These are phyloP conservation scores for Ormosia semicastrata DNA, from an alignment of 306 rosid species.

Conservation along the genomic window DNA sequence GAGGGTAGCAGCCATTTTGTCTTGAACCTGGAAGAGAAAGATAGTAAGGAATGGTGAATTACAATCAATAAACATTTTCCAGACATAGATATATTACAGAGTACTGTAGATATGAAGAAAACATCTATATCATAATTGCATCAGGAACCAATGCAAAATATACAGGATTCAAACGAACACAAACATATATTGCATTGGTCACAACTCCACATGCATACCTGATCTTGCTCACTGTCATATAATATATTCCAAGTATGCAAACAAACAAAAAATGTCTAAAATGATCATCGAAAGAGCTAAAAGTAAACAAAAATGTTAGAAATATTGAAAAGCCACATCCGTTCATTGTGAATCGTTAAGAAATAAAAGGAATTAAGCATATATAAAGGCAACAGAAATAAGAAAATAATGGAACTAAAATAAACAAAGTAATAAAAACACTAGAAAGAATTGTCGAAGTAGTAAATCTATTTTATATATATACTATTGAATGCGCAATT, in stretches of 20 bases:
- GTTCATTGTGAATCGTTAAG: background rate
- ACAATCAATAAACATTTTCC: background rate
- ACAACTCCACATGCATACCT: background rate
- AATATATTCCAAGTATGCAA: background rate
- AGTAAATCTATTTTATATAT: background rate
- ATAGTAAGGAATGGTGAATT: background rate
- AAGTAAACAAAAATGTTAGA: no score
- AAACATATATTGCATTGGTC: background rate
- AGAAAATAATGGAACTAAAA: background rate
- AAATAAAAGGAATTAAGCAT: background rate
- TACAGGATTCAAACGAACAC: background rate
- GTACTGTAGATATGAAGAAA: background rate
- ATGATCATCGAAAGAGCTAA: no score
- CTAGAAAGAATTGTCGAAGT: background rate
- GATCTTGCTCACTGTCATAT: background rate
- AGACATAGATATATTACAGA: background rate
- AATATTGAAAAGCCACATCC: background rate
- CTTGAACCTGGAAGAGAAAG: slow-evolving; percentile 27
- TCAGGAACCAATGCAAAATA: background rate
- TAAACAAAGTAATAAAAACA: background rate
- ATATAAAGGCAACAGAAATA: background rate
- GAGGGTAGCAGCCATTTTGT: slow-evolving; percentile 40
- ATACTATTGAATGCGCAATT: background rate
- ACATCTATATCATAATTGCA: background rate
- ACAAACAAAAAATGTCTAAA: no score